Conservation (phyloP, 768 basidiomycete genomes). For the Wakefieldia striispora region DNA sequence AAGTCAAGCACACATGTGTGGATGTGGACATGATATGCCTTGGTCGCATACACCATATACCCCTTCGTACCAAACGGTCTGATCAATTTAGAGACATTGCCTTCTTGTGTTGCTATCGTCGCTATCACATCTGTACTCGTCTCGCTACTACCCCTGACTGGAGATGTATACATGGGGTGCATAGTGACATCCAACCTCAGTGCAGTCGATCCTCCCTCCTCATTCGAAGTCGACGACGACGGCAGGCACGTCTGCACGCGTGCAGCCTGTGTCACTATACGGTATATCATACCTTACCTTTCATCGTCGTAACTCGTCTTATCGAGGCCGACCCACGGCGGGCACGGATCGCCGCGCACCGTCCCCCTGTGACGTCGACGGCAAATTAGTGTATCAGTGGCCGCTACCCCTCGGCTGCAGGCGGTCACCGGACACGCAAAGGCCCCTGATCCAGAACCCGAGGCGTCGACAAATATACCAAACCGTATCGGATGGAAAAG, state of each 20-base stretch:
- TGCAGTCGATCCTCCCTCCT: background rate
- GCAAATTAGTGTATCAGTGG: constrained; percentile 9
- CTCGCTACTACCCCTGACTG: background rate
- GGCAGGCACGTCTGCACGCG: constrained; percentile 6
- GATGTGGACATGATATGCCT: constrained; percentile 1
- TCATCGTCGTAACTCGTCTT: constrained; percentile 1
- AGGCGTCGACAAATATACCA: too few species aligned
- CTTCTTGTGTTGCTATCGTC: background rate
- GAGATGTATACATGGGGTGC: too few species aligned
- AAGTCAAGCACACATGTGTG: background rate
- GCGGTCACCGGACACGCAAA: too few species aligned
- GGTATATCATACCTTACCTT: constrained; percentile 15
- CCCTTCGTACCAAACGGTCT: background rate
- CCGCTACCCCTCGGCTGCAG: background rate
- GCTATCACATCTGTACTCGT: background rate
- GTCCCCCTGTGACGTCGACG: constrained; percentile 18
- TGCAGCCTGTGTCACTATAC: background rate
- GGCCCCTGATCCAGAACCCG: too few species aligned
- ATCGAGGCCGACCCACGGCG: constrained; percentile 4
- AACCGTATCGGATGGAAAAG: too few species aligned
- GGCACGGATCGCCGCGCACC: constrained; percentile 11
- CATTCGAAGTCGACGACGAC: constrained; percentile 15
- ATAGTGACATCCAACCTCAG: too few species aligned
- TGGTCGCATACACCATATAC: constrained; percentile 1
- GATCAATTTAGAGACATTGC: background rate